These are phyloP conservation scores for Angophora floribunda DNA, from an alignment of 345 rosid species.

Conservation along the genomic window DNA sequence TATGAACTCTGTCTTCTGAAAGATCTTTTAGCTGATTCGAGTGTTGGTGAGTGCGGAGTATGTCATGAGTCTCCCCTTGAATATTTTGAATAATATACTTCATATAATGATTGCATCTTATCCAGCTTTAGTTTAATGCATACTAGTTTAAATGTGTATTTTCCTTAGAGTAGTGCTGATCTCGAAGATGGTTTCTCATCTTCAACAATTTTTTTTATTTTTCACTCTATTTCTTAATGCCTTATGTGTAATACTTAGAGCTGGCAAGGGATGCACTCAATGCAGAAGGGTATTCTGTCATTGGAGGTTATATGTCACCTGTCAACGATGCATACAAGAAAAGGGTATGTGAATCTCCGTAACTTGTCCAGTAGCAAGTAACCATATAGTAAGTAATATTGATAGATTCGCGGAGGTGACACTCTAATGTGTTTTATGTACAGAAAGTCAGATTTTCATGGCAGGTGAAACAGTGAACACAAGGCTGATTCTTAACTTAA, in stretches of 20 bases:
- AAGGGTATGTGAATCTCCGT: conserved; percentile 22
- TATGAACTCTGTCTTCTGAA: background rate
- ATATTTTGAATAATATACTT: background rate
- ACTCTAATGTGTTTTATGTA: background rate
- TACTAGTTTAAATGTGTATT: background rate
- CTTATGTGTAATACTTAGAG: conserved; percentile 33
- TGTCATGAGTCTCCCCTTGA: background rate
- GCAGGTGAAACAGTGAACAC: background rate
- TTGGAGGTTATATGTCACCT: conserved; percentile 93
- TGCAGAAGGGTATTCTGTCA: conserved; percentile 52
- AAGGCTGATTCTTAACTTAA: background rate
- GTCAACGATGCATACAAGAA: conserved; percentile 86
- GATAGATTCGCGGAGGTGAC: background rate
- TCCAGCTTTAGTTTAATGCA: background rate
- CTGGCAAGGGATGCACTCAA: conserved; percentile 73
- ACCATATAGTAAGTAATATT: background rate
- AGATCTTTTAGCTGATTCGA: background rate
- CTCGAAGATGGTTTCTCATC: background rate
- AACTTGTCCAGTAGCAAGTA: background rate
- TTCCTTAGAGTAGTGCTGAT: background rate
- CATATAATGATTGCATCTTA: background rate
- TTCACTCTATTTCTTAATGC: background rate
- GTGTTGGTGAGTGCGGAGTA: background rate
- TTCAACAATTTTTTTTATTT: background rate
- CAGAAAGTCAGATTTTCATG: background rate